These are phyloP conservation scores for Paramecium pentaurelia DNA, from an alignment of 73 alveolate species.

Conservation along the genomic window DNA sequence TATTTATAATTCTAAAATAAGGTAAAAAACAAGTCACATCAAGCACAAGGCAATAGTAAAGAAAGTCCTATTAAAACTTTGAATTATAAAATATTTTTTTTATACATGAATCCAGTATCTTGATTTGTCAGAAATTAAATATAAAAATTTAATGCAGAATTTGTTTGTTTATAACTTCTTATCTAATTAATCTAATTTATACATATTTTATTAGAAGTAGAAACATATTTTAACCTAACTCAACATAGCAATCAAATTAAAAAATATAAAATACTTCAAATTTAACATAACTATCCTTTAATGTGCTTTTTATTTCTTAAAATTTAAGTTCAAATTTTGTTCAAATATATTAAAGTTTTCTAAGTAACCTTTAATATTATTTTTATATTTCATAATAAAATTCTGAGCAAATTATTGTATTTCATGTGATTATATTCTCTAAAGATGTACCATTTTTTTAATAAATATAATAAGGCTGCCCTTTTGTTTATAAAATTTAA, in stretches of 20 bases:
- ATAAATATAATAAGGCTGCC: background rate
- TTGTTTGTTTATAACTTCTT: background rate
- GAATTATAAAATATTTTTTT: background rate
- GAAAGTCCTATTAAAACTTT: background rate
- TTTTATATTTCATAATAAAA: background rate
- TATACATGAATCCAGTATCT: background rate
- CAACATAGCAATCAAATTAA: background rate
- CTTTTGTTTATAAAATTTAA: background rate
- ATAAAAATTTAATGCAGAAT: background rate
- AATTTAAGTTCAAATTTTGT: background rate
- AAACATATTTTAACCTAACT: background rate
- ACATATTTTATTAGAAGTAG: background rate
- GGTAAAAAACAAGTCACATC: slow-evolving; percentile 2
- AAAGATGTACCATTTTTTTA: background rate
- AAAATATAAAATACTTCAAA: background rate
- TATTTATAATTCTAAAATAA: slow-evolving; percentile 24
- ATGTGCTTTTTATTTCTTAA: background rate
- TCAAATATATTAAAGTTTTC: background rate
- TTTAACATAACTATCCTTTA: background rate
- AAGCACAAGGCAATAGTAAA: background rate
- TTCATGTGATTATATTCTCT: background rate
- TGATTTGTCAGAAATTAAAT: background rate
- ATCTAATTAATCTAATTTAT: background rate
- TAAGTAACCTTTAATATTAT: background rate
- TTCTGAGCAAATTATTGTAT: background rate